A percentile compares a stretch with the other conserved stretches of the same genome.
Evolutionary conservation across 306 rosid genomes (phyloP).

Genomic region (Rosa multiflora): DNA sequence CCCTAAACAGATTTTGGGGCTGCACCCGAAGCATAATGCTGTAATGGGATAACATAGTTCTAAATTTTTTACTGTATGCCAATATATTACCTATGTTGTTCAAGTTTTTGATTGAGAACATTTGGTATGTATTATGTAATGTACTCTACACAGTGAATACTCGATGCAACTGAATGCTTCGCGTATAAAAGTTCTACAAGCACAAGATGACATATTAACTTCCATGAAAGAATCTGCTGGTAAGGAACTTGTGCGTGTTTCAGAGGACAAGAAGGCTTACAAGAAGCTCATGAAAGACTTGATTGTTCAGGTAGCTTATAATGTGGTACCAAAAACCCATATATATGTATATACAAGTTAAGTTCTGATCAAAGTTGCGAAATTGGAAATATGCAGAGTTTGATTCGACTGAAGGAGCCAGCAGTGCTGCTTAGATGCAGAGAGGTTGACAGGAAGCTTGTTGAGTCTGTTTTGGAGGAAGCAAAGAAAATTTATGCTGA

Average conservation of each 20-base stretch:
- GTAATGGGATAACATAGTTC: background rate
- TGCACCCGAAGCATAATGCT: background rate
- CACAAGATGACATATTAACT: constrained; percentile 61
- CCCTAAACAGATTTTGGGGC: background rate
- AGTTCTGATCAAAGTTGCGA: background rate
- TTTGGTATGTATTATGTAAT: background rate
- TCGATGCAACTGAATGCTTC: constrained; percentile 69
- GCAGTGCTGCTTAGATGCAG: constrained; percentile 56
- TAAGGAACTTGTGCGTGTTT: constrained; percentile 36
- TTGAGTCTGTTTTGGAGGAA: constrained; percentile 56
- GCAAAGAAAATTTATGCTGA: constrained; percentile 44
- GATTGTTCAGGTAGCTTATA: constrained; percentile 42
- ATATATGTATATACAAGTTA: background rate
- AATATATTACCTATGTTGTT: background rate
- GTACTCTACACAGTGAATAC: constrained; percentile 43
- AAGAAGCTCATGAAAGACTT: constrained; percentile 43
- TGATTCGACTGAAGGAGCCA: constrained; percentile 49
- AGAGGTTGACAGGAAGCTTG: constrained; percentile 46
- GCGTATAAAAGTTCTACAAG: constrained; percentile 56
- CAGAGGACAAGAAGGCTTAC: constrained; percentile 42
- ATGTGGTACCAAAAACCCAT: background rate
- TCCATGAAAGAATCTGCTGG: constrained; percentile 52
- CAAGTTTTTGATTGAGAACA: background rate
- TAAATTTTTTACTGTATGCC: background rate
- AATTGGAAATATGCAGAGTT: constrained; percentile 31